phyloP scores from a whole-genome alignment of 163 green algal species.

The Scenedesmus sp. region DNA sequence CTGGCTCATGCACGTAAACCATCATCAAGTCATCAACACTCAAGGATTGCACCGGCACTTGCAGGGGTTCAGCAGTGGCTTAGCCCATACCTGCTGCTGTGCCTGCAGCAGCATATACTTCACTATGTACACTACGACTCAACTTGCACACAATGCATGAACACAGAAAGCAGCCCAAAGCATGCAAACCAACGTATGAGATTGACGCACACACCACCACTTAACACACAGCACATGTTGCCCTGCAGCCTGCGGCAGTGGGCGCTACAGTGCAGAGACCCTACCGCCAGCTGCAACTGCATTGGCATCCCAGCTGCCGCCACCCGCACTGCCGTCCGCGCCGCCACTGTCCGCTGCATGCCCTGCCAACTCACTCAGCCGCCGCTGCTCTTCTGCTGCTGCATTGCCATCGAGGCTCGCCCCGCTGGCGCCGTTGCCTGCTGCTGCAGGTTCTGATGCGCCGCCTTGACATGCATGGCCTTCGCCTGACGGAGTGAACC shows the following conservation, averaged over 20 bases:
- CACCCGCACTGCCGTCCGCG: not conserved
- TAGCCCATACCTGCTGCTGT: not conserved
- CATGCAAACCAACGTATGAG: not conserved
- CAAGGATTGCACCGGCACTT: not conserved
- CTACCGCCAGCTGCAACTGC: not conserved
- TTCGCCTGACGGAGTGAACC: constrained; percentile 22
- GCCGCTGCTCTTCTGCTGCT: constrained; percentile 11
- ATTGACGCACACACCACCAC: no score
- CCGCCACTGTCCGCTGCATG: not conserved
- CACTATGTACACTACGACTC: not conserved
- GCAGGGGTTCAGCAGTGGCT: not conserved
- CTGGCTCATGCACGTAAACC: not conserved
- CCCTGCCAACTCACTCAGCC: not conserved
- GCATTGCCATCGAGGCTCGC: not conserved
- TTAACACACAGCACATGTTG: not conserved
- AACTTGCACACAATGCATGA: no score
- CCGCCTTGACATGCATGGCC: not conserved
- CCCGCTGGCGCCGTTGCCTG: not conserved
- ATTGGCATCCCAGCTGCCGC: not conserved
- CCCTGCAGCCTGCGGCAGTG: not conserved
- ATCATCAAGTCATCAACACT: not conserved
- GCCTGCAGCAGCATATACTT: not conserved
- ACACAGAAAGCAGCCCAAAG: not conserved
- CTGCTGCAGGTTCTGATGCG: not conserved
- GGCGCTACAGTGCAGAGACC: not conserved